Base-by-base conservation (phyloP, 257 asterid species). In the Lavandula angustifolia region DNA sequence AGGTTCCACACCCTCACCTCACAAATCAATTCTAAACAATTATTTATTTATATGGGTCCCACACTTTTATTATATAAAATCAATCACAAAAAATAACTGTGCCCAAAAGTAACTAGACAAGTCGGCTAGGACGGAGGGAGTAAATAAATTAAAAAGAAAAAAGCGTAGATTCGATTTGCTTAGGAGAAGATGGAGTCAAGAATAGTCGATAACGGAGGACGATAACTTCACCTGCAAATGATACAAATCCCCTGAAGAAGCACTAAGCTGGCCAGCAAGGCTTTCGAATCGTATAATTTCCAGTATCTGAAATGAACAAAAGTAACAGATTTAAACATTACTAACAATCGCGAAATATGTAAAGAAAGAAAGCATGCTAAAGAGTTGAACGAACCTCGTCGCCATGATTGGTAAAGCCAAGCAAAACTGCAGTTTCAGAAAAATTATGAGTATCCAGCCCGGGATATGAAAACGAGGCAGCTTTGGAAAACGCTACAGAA, bases 331-430 rank as follows among this genome's bases (percentile, higher is more conserved):
- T 34, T 54, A 47, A 57, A 65, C n/a, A 60, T 52, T 9, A 31
- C 14, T 38, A 6, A 22, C 35, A 50, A 51, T 18, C 27, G 42
- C n/a, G 35, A 54, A 32, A 33, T 9, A n/a, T 27, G 49, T 4
- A 35, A 38, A 47, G 40, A 33, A 50, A 12, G 42, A 35, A 60
- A 31, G 22, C 56, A 50, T 54, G 8, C 68, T 29, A 47, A 27
- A 9, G 54, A 55, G n/a, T 50, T 46, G 27, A 73, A 43, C 37
- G 66, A 67, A 79, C 83, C 83, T 79, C 87, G 54, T 82, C 77
- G 29, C 60, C 76, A 54, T 62, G 56, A 58, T 56, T 54, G 35
- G 79, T 76, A 63, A 52, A 63, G 33, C 82, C 84, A 72, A 82
- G 76, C 53, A 42, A 18, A 40, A 49, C 72, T 22, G 76, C 29